Evolutionary conservation across 2,329 filamentous ascomycete species (phyloP).

Genomic region (Alternaria sp.): DNA sequence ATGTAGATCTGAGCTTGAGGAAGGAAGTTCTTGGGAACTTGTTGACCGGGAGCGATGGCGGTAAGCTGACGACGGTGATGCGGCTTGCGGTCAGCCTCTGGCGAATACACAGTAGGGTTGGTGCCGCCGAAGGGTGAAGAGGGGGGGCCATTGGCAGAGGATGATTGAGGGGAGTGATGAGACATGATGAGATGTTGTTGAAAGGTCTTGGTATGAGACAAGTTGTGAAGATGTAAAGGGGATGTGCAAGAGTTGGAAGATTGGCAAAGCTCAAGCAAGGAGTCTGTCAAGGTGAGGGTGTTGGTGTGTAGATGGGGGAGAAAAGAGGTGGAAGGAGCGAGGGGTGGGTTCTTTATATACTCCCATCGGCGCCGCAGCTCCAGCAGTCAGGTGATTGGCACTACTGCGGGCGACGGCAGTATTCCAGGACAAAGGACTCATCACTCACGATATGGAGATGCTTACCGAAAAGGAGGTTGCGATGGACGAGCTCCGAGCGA

Average conservation of each 20-base stretch:
- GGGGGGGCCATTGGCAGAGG: conserved; percentile 27
- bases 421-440: conserved; percentile 17
- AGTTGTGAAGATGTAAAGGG: conserved; percentile 15
- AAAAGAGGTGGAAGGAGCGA: conserved; percentile 24
- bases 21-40: conserved; percentile 20
- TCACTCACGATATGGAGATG: conserved; percentile 14
- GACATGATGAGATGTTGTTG: conserved; percentile 32
- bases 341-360: conserved; percentile 22
- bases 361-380: not conserved
- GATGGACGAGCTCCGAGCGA: conserved; percentile 9
- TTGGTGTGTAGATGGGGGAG: conserved; percentile 1
- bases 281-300: conserved; percentile 20
- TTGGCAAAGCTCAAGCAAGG: conserved; percentile 29
- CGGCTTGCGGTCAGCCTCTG: conserved; percentile 31
- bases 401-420: conserved; percentile 20
- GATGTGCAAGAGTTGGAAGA: conserved; percentile 20
- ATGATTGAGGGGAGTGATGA: conserved; percentile 36
- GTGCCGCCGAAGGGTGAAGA: conserved; percentile 41
- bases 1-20: conserved; percentile 24
- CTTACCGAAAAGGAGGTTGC: not conserved
- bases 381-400: conserved; percentile 16
- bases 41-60: conserved; percentile 16
- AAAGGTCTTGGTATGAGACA: conserved; percentile 1
- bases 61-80: conserved; percentile 25
- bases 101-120: conserved; percentile 41